These are phyloP conservation scores for Phytophthora nicotianae DNA, from an alignment of 352 stramenopile species.

Conservation along the genomic window DNA sequence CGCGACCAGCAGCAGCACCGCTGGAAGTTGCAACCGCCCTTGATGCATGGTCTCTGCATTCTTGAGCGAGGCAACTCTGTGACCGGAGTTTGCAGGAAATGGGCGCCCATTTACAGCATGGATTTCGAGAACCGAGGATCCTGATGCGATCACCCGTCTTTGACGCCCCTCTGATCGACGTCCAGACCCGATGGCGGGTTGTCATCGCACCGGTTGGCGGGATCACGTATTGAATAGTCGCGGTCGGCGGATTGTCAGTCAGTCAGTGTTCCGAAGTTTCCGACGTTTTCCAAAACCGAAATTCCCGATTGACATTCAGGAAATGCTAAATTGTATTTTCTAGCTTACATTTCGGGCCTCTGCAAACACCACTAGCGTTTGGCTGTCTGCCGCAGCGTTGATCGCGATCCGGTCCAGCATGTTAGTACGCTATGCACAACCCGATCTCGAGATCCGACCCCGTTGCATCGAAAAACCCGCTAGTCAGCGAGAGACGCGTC, in stretches of 20 bases:
- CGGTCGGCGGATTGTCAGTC: conserved; percentile 17
- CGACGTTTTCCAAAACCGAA: background rate
- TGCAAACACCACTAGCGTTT: background rate
- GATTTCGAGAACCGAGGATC: conserved; percentile 15
- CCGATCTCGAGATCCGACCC: conserved; percentile 22
- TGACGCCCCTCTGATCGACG: conserved; percentile 20
- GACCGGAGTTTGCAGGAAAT: conserved; percentile 17
- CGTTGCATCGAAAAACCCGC: conserved; percentile 23
- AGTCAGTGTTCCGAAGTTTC: background rate
- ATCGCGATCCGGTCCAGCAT: conserved; percentile 8
- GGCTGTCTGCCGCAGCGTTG: background rate
- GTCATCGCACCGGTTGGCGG: conserved; percentile 21
- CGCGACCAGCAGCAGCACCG: background rate
- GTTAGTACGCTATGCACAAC: conserved; percentile 13
- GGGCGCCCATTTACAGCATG: conserved; percentile 3
- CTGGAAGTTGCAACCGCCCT: background rate
- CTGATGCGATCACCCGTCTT: conserved; percentile 16
- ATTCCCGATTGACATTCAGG: background rate
- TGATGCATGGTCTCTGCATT: conserved; percentile 3
- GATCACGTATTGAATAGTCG: conserved; percentile 19
- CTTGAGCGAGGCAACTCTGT: conserved; percentile 12
- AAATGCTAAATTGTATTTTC: too few relatives aligned
- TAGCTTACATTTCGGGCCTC: background rate
- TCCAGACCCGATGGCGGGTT: conserved; percentile 31
- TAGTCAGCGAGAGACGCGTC: conserved; percentile 31